Conservation (phyloP, 805 yeast genomes). For the Ogataea populi-albae region DNA sequence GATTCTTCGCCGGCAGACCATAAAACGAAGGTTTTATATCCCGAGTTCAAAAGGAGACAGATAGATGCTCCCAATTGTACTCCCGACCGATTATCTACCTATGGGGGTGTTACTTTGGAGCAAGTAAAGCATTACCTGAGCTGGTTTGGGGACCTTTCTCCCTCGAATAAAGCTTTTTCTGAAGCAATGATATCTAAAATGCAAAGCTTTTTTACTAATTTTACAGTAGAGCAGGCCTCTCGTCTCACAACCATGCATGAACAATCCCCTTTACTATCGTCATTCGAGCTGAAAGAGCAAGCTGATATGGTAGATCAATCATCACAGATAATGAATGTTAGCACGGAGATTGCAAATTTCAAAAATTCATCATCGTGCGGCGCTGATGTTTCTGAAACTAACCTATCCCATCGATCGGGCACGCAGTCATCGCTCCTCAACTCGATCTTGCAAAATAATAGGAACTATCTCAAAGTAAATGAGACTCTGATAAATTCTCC, state of each 20-base stretch:
- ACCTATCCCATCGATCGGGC: too few relatives aligned
- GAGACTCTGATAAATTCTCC: conserved; percentile 5
- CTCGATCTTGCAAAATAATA: neutral
- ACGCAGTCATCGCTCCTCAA: conserved; percentile 1
- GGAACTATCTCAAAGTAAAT: conserved; percentile 1
- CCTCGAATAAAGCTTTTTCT: conserved; percentile 10
- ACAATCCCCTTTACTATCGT: too few relatives aligned
- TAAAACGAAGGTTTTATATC: conserved; percentile 16
- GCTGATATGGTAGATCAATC: too few relatives aligned
- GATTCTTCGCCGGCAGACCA: conserved; percentile 18
- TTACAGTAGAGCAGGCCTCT: too few relatives aligned
- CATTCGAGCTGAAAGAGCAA: too few relatives aligned
- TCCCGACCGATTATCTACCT: conserved; percentile 8
- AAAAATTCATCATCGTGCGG: too few relatives aligned
- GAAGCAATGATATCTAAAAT: conserved; percentile 9
- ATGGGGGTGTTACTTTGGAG: conserved; percentile 16
- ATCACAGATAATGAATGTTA: too few relatives aligned
- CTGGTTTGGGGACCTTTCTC: conserved; percentile 18
- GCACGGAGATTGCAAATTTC: too few relatives aligned
- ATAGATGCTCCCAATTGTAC: conserved; percentile 20
- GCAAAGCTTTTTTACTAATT: conserved; percentile 5
- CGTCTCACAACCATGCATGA: too few relatives aligned
- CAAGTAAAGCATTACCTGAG: conserved; percentile 17
- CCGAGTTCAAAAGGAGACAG: conserved; percentile 18
- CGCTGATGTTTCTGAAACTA: too few relatives aligned